These are phyloP conservation scores for Zea mays DNA, from an alignment of 176 grass and related monocot species.

Conservation along the genomic window DNA sequence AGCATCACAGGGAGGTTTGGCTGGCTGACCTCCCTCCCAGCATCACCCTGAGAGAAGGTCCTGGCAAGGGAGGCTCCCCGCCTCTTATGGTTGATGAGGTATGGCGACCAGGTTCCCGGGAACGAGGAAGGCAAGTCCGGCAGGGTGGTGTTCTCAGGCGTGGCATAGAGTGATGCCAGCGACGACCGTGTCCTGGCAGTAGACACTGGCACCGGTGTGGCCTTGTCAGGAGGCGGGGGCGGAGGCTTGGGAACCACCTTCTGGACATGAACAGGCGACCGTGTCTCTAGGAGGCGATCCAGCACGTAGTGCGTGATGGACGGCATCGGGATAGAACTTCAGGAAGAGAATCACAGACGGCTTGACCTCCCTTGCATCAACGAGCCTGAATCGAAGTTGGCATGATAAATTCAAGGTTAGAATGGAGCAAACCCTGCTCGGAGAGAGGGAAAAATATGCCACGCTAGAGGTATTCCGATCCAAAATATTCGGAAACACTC, in stretches of 20 bases:
- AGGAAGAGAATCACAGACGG: conserved; percentile 16
- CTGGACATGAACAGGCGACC: conserved; percentile 35
- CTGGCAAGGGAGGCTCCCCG: conserved; percentile 64
- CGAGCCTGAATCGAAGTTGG: conserved; percentile 42
- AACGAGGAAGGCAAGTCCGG: conserved; percentile 77
- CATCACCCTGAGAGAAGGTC: conserved; percentile 45
- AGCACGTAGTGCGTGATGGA: conserved; percentile 62
- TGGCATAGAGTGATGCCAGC: conserved; percentile 63
- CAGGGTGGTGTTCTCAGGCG: conserved; percentile 62
- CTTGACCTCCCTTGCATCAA: conserved; percentile 35
- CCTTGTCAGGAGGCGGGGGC: conserved; percentile 21
- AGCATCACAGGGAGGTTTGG: conserved; percentile 5
- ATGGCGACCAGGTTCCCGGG: conserved; percentile 66
- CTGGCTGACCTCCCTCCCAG: conserved; percentile 11
- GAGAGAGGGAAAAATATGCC: neutral
- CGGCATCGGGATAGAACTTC: conserved; percentile 50
- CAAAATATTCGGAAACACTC: conserved; percentile 45
- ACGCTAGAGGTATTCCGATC: conserved; percentile 40
- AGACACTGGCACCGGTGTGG: conserved; percentile 31
- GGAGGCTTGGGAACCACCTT: conserved; percentile 30
- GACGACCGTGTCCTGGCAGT: conserved; percentile 49
- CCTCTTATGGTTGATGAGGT: conserved; percentile 85
- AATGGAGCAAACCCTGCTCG: conserved; percentile 5
- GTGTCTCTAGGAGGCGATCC: conserved; percentile 59
- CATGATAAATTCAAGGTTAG: neutral